A percentile compares a stretch with the other conserved stretches of the same genome.
These are phyloP conservation scores for Rhizopogon roseolus DNA, from an alignment of 768 basidiomycete genomes.

Conservation along the genomic window DNA sequence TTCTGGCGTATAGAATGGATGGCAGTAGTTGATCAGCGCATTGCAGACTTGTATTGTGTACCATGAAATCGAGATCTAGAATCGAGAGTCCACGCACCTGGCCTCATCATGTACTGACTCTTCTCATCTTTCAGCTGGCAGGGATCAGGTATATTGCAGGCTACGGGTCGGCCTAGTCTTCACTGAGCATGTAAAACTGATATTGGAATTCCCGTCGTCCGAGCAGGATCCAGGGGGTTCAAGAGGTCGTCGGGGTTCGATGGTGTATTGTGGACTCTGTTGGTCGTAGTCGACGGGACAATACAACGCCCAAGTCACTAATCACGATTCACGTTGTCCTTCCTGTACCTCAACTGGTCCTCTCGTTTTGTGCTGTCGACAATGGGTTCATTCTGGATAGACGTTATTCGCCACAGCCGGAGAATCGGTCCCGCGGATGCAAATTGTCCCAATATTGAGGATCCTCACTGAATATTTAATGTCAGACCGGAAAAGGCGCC, in stretches of 20 bases:
- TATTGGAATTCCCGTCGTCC: not conserved
- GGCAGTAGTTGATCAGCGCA: not conserved
- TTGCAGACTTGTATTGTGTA: not conserved
- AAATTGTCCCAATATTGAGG: not conserved
- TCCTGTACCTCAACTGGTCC: not conserved
- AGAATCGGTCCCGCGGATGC: not conserved
- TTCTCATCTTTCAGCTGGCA: not conserved
- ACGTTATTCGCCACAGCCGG: too few relatives aligned
- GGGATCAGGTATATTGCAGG: too few relatives aligned
- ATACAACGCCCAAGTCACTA: constrained; percentile 12
- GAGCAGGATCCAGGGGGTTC: not conserved
- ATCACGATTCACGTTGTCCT: too few relatives aligned
- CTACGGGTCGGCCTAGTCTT: too few relatives aligned
- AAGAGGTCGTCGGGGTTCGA: not conserved
- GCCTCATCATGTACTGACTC: not conserved
- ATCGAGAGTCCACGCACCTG: not conserved
- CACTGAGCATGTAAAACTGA: not conserved
- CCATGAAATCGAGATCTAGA: not conserved
- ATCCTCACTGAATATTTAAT: not conserved
- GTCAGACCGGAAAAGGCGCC: constrained; percentile 1
- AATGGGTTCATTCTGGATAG: not conserved
- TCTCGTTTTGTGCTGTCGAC: not conserved
- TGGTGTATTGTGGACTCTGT: not conserved
- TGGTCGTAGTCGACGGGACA: not conserved
- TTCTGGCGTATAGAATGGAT: not conserved